Base-by-base conservation (phyloP, 768 basidiomycete genomes). In the Lactifluus piperatus region DNA sequence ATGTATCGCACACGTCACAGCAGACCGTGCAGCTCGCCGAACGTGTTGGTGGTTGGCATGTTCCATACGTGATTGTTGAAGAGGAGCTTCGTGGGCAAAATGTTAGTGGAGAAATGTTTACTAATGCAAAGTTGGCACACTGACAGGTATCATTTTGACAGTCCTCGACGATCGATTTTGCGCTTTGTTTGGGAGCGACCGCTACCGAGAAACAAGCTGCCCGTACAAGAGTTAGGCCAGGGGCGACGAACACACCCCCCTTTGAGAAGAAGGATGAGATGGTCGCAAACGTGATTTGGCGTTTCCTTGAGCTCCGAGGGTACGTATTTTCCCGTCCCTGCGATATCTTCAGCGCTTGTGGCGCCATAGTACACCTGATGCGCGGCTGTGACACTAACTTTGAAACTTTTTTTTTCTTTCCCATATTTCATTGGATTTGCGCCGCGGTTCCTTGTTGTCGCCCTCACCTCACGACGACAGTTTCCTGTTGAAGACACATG, bases 181-280 rank as follows among this genome's bases (percentile, higher is more conserved):
- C 88, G 29, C 75, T 99, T 36, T 97, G 94, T 70, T 77, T 99
- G 49, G 94, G 95, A 26, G 94, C 95, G 39, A 94, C 94, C 27
- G 79, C 81, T 45, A 77, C 82, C 44, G 91, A 94, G 56, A 85
- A 85, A 66, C 78, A 88, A 22, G 94, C 97, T 0, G 71, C 74
- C 41, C 84, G 92, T 43, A 98, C 95, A 49, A 88, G 87, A 71
- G 77, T 79, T 41, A 88, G 85, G 74, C 67, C 70, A n/a, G 76
- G 67, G 51, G 64, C 72, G 32, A 67, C 74, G 27, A 67, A 66
- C 37, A 67, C 66, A 6, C 26, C 22, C 22, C 80, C 83, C 16
- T 78, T 99, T 27, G 95, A 98, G 60, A 97, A 97, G 76, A 98
- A 98, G 75, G 97, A 99, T 67, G 97, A 99, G 71, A 79, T 97